phyloP scores from a whole-genome alignment of 805 yeast genomes.

The Barnettozyma sucrosica region DNA sequence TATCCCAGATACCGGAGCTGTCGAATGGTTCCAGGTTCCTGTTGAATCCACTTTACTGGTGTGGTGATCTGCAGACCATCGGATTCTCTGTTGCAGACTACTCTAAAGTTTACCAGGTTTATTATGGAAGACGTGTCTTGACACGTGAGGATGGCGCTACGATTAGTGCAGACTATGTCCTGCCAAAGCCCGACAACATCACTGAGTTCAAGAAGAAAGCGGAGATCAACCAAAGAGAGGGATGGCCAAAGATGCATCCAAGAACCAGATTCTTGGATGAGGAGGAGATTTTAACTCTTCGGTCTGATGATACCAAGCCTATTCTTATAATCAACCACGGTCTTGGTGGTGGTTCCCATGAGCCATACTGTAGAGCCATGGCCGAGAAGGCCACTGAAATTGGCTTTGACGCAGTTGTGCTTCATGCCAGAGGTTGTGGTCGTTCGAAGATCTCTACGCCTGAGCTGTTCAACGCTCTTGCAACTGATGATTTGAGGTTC shows the following conservation, averaged over 20 bases:
- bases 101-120: conserved; percentile 46
- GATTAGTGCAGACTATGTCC: conserved; percentile 69
- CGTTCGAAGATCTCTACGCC: conserved; percentile 68
- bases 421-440: conserved; percentile 74
- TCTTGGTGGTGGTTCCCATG: conserved; percentile 75
- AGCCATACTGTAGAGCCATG: conserved; percentile 59
- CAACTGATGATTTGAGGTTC: conserved; percentile 64
- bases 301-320: conserved; percentile 39
- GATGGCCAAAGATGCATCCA: conserved; percentile 58
- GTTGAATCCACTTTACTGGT: conserved; percentile 57
- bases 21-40: conserved; percentile 42
- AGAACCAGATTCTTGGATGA: conserved; percentile 57
- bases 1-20: conserved; percentile 38
- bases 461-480: conserved; percentile 57
- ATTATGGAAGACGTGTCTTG: conserved; percentile 69
- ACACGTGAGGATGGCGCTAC: conserved; percentile 61
- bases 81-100: conserved; percentile 51
- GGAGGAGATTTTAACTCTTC: conserved; percentile 33
- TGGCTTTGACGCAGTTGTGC: conserved; percentile 52
- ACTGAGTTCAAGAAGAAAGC: conserved; percentile 29
- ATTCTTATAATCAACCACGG: conserved; percentile 64
- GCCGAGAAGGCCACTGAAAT: conserved; percentile 37
- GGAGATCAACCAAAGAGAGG: conserved; percentile 40
- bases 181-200: conserved; percentile 31
- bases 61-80: conserved; percentile 75